A percentile compares a stretch with the other conserved stretches of the same genome.
These are phyloP conservation scores for Populus hybrid DNA, from an alignment of 441 rosid species.

Conservation along the genomic window DNA sequence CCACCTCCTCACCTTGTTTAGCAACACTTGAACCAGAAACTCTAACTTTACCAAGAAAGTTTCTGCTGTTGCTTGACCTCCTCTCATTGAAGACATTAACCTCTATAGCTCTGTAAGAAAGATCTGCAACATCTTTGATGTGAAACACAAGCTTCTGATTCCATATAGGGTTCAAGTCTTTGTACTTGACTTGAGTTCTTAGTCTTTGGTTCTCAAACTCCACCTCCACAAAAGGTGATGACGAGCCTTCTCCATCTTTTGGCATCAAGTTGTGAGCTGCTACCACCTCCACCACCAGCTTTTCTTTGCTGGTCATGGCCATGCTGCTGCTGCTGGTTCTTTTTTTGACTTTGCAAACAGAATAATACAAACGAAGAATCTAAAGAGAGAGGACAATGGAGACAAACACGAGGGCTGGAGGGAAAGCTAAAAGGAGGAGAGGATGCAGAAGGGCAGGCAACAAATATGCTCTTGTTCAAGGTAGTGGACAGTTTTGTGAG, in stretches of 20 bases:
- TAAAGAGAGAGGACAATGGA: background rate
- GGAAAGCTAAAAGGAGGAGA: conserved; percentile 10
- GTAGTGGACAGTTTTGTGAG: background rate
- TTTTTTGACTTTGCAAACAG: background rate
- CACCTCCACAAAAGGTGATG: conserved; percentile 66
- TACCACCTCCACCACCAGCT: conserved; percentile 65
- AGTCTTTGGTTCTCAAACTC: conserved; percentile 61
- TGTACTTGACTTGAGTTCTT: conserved; percentile 51
- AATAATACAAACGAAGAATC: conserved; percentile 3
- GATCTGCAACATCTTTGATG: conserved; percentile 42
- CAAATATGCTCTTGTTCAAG: background rate
- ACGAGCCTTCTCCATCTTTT: conserved; percentile 74
- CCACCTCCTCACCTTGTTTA: conserved; percentile 47
- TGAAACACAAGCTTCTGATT: conserved; percentile 66
- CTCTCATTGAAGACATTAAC: conserved; percentile 60
- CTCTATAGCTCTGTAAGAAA: conserved; percentile 50
- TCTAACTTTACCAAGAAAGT: conserved; percentile 65
- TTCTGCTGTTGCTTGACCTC: conserved; percentile 45
- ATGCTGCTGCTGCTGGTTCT: conserved; percentile 11
- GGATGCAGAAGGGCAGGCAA: conserved; percentile 22
- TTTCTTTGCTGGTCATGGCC: conserved; percentile 36
- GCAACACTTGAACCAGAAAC: conserved; percentile 44
- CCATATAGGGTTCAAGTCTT: conserved; percentile 75
- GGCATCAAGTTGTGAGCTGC: conserved; percentile 76
- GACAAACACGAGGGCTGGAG: conserved; percentile 29